These are phyloP conservation scores for Talaromyces sp. DNA, from an alignment of 2,329 filamentous ascomycete species.

Conservation along the genomic window DNA sequence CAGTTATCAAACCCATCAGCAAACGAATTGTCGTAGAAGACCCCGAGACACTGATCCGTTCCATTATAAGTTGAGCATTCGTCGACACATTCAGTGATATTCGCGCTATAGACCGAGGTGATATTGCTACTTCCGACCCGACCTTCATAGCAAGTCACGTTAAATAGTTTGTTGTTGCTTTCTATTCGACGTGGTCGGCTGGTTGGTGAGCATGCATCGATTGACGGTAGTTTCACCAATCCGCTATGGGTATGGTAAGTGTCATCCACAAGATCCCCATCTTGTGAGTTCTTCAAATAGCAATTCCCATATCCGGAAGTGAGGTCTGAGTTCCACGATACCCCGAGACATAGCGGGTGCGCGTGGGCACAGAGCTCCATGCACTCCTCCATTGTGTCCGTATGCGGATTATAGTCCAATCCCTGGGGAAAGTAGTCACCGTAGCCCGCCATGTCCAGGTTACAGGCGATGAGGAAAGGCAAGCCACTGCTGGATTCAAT, in stretches of 20 bases:
- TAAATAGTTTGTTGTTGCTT: background rate
- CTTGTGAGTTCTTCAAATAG: conserved; percentile 8
- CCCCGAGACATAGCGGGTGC: conserved; percentile 4
- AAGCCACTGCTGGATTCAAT: background rate
- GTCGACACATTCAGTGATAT: background rate
- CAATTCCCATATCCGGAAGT: conserved; percentile 5
- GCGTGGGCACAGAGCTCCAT: conserved; percentile 2
- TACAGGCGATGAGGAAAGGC: conserved; percentile 5
- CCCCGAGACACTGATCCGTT: background rate
- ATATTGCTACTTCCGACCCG: background rate
- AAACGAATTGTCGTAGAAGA: conserved; percentile 9
- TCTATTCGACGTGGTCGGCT: background rate
- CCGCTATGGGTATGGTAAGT: background rate
- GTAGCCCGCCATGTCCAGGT: conserved; percentile 1
- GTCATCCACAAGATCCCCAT: background rate
- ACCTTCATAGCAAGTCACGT: background rate
- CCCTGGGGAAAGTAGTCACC: conserved; percentile 6
- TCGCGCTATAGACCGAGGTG: conserved; percentile 7
- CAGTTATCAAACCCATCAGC: conserved; percentile 8
- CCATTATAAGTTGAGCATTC: conserved; percentile 1
- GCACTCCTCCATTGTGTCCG: conserved; percentile 6
- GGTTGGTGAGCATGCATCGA: background rate
- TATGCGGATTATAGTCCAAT: background rate
- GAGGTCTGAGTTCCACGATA: conserved; percentile 4
- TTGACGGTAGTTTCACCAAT: background rate